Conservation (phyloP, 2,329 filamentous ascomycete species). For the Diaporthe vexans region DNA sequence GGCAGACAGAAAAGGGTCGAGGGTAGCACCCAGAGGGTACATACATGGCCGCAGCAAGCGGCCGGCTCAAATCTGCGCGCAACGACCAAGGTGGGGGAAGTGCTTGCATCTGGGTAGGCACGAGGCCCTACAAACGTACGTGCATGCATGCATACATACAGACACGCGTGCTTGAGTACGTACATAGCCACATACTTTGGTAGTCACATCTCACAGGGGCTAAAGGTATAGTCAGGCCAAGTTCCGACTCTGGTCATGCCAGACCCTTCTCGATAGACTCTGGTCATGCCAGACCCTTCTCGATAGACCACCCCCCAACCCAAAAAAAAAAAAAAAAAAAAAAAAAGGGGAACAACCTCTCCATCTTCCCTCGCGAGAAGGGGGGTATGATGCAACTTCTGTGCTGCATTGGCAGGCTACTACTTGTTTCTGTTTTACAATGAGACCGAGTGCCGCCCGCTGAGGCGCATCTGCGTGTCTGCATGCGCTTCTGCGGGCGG, state of each 20-base stretch:
- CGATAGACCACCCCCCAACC: neutral
- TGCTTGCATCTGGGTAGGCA: constrained; percentile 3
- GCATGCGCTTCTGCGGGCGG: neutral
- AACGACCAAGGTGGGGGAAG: neutral
- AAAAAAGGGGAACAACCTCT: no score
- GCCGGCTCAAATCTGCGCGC: constrained; percentile 25
- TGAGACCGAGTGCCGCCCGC: neutral
- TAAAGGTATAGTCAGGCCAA: neutral
- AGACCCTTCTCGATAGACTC: neutral
- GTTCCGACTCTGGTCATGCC: neutral
- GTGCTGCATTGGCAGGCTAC: neutral
- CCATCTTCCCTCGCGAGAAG: no score
- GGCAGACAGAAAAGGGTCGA: no score
- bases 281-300: neutral
- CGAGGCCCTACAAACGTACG: neutral
- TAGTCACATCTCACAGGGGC: neutral
- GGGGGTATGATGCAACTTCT: neutral
- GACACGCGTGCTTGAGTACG: no score
- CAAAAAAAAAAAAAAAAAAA: no score
- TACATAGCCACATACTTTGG: no score
- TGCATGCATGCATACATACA: neutral
- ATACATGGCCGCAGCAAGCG: neutral
- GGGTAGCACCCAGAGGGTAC: no score
- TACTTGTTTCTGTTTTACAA: neutral
- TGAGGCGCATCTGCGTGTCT: constrained; percentile 12